Base-by-base conservation (phyloP, 306 rosid species). In the Luffa aegyptiaca region DNA sequence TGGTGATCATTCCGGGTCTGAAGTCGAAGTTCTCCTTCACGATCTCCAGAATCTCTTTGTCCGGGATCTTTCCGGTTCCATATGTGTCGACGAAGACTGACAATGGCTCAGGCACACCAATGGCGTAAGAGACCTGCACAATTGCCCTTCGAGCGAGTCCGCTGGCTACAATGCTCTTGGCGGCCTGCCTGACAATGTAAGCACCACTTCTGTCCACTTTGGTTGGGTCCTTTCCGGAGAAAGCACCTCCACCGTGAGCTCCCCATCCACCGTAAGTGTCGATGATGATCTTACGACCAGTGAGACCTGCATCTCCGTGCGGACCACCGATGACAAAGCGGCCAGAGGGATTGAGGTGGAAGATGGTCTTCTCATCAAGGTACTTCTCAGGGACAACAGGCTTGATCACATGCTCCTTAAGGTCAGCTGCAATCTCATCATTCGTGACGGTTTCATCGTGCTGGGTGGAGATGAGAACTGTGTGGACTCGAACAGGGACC, bases 1-100 rank as follows among this genome's bases (percentile, higher is more conserved):
- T 88, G 85, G 84, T 86, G 75, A 61, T 86, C 91, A 88, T 86
- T 81, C 72, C 76, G 5, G 91, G 91, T 48, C 81, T 78, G 17
- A 78, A 78, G 63, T 78, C 81, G 53, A 78, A 78, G 42, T 33
- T 78, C 70, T 78, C 81, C 68, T 78, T 57, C 70, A 56, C 81
- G 11, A 78, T 78, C 51, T 78, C 31, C 10, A 78, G 81, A 5
- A 78, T 78, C 18, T 78, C 81, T 59, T 26, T 78, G 58, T 78
- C 81, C 14, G 72, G 56, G 26, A 78, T 78, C 58, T 78, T 78
- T 9, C 81, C 81, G 2, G 81, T 78, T 36, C 81, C 73, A 16
- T 78, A 78, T 7, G 81, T 78, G 70, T 78, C 81, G 5, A 78
- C 81, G 1, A 78, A 78, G 41, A 78, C 81, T 0, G 81, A 78